Evolutionary conservation across 441 rosid species (phyloP), one percentile per base, ranked within the genome.

Genomic region (Sinapis alba): DNA sequence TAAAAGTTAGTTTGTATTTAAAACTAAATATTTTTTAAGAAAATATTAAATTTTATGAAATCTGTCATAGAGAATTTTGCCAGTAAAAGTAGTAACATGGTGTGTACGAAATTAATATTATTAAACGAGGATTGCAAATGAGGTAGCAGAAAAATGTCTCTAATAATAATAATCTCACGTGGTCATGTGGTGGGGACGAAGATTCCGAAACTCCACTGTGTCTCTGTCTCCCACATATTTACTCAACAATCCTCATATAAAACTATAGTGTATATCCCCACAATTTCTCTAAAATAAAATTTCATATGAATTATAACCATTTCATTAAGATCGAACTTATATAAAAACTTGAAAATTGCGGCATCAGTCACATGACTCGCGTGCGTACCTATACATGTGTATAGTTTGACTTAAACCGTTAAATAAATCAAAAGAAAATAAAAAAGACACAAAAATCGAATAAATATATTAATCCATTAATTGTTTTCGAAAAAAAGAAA

Each of bases 181-280:
- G 79, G 57, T 68, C 74, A 68, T 75, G 79, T 74, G 79, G 78
- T 75, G 80, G 41, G 28, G 19, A 63, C 60, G 30, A 56, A 1
- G 61, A 70, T 28, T 30, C 54, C 28, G 28, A 64, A 71, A 58
- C 76, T 76, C 71, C 75, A 69, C 5, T 76, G 16, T 69, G 66
- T 76, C 61, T 0, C 61, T 0, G 28, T 21, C 50, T 34, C 79
- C 50, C 38, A 41, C 27, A 72, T 51, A 24, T 32, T 70, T 1
- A 45, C 7, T 45, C 59, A 53, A 53, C 2, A 53, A 20, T 51
- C 26, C 13, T 53, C 8, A 7, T 13, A 26, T 0, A 54, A 21
- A 10, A 9, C 27, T 20, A 10, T 53, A 53, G 26, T 10, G 4
- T 16, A 47, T 47, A 6, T 38, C 36, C 36, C 36, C 36, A 8